These are phyloP conservation scores for Diaporthe sp. DNA, from an alignment of 2,329 filamentous ascomycete species.

Conservation along the genomic window DNA sequence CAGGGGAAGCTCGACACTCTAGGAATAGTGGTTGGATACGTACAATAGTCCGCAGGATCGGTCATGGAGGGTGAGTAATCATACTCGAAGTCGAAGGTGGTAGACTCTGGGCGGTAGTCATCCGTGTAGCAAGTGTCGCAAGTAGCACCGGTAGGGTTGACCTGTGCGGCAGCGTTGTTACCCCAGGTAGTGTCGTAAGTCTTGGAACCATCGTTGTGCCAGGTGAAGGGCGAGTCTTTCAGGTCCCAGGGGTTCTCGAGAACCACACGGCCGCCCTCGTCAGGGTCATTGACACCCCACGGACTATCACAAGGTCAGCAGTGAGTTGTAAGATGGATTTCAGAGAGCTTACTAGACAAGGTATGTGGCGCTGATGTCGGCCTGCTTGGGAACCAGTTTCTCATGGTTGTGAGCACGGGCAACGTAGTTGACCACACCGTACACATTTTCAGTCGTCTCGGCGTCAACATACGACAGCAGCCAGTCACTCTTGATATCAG, in stretches of 20 bases:
- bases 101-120: slow-evolving; percentile 62
- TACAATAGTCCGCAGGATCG: slow-evolving; percentile 57
- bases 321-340: background rate
- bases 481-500: slow-evolving; percentile 68
- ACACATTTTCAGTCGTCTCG: slow-evolving; percentile 57
- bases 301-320: slow-evolving; percentile 49
- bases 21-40: slow-evolving; percentile 71
- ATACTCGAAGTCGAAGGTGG: slow-evolving; percentile 60
- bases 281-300: slow-evolving; percentile 68
- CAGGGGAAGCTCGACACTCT: slow-evolving; percentile 59
- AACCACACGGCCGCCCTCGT: slow-evolving; percentile 53
- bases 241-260: slow-evolving; percentile 62
- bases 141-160: slow-evolving; percentile 58
- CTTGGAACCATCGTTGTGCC: slow-evolving; percentile 61
- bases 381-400: slow-evolving; percentile 23
- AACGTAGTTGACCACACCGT: slow-evolving; percentile 69
- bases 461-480: slow-evolving; percentile 70
- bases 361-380: slow-evolving; percentile 56
- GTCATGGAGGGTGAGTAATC: slow-evolving; percentile 52
- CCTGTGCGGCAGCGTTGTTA: slow-evolving; percentile 70
- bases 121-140: slow-evolving; percentile 53
- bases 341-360: slow-evolving; percentile 60
- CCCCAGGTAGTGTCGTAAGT: slow-evolving; percentile 67
- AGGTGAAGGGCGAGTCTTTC: slow-evolving; percentile 63
- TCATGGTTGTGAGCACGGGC: slow-evolving; percentile 51